Conservation (phyloP, 108 stramenopile species). For the Cyclotella cryptica region DNA sequence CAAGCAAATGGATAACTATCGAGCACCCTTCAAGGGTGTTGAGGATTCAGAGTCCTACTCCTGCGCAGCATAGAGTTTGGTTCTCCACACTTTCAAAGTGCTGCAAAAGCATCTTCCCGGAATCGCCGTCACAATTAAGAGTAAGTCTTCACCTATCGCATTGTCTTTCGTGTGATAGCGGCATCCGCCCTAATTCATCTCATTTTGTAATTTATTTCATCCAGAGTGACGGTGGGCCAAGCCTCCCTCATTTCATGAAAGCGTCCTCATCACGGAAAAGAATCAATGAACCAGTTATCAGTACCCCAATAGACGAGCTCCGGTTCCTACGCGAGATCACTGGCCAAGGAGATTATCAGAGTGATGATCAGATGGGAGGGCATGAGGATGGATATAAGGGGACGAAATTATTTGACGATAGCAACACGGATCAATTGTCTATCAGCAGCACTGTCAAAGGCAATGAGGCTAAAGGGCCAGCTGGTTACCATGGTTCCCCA, state of each 20-base stretch:
- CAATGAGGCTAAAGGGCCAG: background rate
- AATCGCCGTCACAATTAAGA: slow-evolving; percentile 2
- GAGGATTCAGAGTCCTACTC: slow-evolving; percentile 39
- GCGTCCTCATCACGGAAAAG: slow-evolving; percentile 3
- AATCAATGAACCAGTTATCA: background rate
- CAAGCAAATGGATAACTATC: slow-evolving; percentile 34
- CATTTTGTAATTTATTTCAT: background rate
- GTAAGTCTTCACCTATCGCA: slow-evolving; percentile 5
- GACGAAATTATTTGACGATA: background rate
- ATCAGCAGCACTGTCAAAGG: background rate
- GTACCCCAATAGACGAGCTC: slow-evolving; percentile 20
- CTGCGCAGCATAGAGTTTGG: slow-evolving; percentile 46
- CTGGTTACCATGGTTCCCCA: background rate
- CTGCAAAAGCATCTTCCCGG: slow-evolving; percentile 27
- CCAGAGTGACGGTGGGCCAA: background rate
- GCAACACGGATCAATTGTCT: background rate
- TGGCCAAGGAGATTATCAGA: background rate
- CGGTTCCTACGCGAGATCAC: slow-evolving; percentile 20
- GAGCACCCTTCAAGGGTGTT: slow-evolving; percentile 42
- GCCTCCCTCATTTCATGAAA: background rate
- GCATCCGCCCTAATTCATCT: background rate
- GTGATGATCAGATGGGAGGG: background rate
- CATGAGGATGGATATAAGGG: background rate
- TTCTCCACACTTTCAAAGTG: slow-evolving; percentile 39
- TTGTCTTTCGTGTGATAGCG: too few relatives aligned